A percentile compares a stretch with the other conserved stretches of the same genome.
These are phyloP conservation scores for Mycena crocata DNA, from an alignment of 768 basidiomycete genomes.

Conservation along the genomic window DNA sequence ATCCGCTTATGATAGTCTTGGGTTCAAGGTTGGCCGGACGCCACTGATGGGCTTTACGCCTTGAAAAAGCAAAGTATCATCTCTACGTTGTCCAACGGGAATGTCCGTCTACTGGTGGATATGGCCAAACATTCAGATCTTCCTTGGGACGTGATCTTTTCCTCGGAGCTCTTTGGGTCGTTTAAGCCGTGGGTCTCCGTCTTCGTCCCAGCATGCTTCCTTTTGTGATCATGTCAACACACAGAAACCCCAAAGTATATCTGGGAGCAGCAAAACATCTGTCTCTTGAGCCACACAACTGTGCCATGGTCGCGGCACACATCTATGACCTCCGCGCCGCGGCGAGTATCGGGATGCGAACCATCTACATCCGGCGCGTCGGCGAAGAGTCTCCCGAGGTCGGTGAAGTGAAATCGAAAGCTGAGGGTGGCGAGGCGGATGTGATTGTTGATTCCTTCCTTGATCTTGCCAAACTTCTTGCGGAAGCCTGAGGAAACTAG, in stretches of 20 bases:
- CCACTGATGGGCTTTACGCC: slow-evolving; percentile 57
- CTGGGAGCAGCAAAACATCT: slow-evolving; percentile 62
- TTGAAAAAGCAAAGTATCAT: slow-evolving; percentile 66
- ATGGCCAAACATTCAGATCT: slow-evolving; percentile 73
- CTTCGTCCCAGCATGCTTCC: neutral
- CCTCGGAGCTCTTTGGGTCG: slow-evolving; percentile 67
- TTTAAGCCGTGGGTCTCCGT: slow-evolving; percentile 70
- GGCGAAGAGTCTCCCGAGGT: slow-evolving; percentile 52
- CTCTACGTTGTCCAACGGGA: slow-evolving; percentile 72
- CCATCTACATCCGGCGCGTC: slow-evolving; percentile 67
- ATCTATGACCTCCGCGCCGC: slow-evolving; percentile 67
- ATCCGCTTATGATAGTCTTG: too few species aligned
- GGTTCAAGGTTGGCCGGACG: slow-evolving; percentile 67
- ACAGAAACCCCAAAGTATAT: slow-evolving; percentile 65
- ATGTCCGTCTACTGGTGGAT: slow-evolving; percentile 68
- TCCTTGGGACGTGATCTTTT: slow-evolving; percentile 75
- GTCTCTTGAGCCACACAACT: slow-evolving; percentile 56
- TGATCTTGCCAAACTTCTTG: slow-evolving; percentile 53
- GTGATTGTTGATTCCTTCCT: slow-evolving; percentile 62
- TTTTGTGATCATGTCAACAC: neutral
- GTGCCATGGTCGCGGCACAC: slow-evolving; percentile 78
- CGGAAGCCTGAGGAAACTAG: too few species aligned
- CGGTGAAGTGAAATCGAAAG: slow-evolving; percentile 53
- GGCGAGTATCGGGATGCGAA: slow-evolving; percentile 62
- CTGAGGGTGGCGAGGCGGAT: slow-evolving; percentile 70